phyloP scores from a whole-genome alignment of 2,329 filamentous ascomycete species.

The Hypoxylon sp. region DNA sequence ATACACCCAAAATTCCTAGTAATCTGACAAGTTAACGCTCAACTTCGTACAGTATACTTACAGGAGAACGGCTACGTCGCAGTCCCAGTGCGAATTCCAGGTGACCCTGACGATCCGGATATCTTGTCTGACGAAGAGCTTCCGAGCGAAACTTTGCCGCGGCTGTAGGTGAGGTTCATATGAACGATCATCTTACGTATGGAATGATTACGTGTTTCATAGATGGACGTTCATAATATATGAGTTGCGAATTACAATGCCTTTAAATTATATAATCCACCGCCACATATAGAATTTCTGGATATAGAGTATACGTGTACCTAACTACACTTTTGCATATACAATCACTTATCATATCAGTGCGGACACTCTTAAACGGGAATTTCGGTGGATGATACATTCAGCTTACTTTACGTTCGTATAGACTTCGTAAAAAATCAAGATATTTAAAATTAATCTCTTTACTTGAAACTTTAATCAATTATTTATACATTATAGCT shows the following conservation, averaged over 20 bases:
- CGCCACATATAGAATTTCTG: not conserved
- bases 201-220: not conserved
- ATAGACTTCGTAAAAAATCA: too few relatives aligned
- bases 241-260: not conserved
- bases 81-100: slow-evolving; percentile 41
- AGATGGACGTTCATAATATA: not conserved
- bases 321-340: slow-evolving; percentile 1
- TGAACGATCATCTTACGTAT: not conserved
- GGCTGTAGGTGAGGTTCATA: slow-evolving; percentile 24
- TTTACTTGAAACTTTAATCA: too few relatives aligned
- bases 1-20: not conserved
- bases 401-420: too few relatives aligned
- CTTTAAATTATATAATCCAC: not conserved
- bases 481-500: too few relatives aligned
- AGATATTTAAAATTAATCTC: too few relatives aligned
- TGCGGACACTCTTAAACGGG: too few relatives aligned
- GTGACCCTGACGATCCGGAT: slow-evolving; percentile 24
- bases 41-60: slow-evolving; percentile 44
- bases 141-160: slow-evolving; percentile 40
- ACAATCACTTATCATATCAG: too few relatives aligned
- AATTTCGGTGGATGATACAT: too few relatives aligned
- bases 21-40: not conserved
- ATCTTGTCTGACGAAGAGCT: slow-evolving; percentile 38
- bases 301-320: slow-evolving; percentile 2
- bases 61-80: slow-evolving; percentile 46